Evolutionary conservation across 1,139 yeast genomes (phyloP), one percentile per base, ranked within the genome.

Genomic region (Sugiyamaella neomexicana): DNA sequence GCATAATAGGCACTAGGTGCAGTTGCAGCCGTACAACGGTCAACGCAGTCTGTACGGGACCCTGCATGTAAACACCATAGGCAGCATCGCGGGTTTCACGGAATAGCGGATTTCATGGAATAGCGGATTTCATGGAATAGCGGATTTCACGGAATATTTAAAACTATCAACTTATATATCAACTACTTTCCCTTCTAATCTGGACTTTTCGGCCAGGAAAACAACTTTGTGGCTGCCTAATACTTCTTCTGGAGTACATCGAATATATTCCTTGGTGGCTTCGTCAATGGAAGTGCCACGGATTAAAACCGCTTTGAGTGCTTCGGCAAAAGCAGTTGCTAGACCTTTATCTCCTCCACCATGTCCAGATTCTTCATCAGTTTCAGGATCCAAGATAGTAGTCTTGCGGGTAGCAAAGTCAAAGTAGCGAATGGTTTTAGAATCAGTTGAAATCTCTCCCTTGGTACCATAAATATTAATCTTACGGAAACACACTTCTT

Each of bases 291-390:
- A n/a, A 39, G 45, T 53, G 16, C 59, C 61, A 5, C 59, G 45
- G 27, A 53, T 32, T n/a, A 57, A 10, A 9, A 60, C 62, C 37
- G 60, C 65, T 29, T 51, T 25, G 16, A 65, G 50, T 2, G 65
- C 68, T 4, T 52, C 50, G 8, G 61, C 67, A 58, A 65, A 65
- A 2, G 68, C 62, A 6, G 52, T 41, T 7, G 67, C 67, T 25
- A 65, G 53, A 2, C 68, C 68, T 20, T 49, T 54, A 45, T 65
- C 68, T 10, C 68, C 68, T 5, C 68, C 68, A 4, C 68, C 68
- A 46, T 65, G 68, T 40, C 66, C 67, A 7, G 66, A 62, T 32
- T 54, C 59, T 15, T 60, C 64, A 37, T 50, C 57, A 1, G 55
- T 53, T 2, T 62, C 62, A n/a, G 62, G 62, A 5, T 48, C 52